phyloP scores from a whole-genome alignment of 1,139 yeast genomes.

The Yamadazyma atmosphaerica region DNA sequence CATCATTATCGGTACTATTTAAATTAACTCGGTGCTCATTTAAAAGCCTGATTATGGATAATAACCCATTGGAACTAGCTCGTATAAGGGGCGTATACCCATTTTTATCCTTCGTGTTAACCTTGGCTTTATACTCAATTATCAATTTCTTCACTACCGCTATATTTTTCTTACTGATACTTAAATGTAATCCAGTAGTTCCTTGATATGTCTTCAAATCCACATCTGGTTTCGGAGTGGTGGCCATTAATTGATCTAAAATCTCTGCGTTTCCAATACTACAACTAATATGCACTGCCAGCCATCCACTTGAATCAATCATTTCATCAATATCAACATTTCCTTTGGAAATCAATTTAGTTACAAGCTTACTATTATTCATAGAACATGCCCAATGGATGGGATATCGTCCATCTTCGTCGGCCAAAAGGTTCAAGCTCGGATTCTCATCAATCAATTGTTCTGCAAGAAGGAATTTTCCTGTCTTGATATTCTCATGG shows the following conservation, averaged over 20 bases:
- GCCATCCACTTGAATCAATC: constrained; percentile 81
- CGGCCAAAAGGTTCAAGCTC: constrained; percentile 44
- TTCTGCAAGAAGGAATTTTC: constrained; percentile 49
- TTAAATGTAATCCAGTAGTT: constrained; percentile 73
- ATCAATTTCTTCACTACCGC: constrained; percentile 54
- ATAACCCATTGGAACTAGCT: constrained; percentile 79
- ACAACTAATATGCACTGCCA: constrained; percentile 80
- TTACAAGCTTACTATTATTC: constrained; percentile 54
- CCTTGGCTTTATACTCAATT: constrained; percentile 54
- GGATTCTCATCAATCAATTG: constrained; percentile 52
- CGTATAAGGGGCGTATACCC: constrained; percentile 74
- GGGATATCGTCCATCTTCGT: constrained; percentile 78
- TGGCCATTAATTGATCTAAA: constrained; percentile 37
- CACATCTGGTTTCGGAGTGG: constrained; percentile 35
- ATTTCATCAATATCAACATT: constrained; percentile 65
- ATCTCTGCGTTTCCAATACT: constrained; percentile 67
- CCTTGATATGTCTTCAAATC: constrained; percentile 62
- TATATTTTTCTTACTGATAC: constrained; percentile 66
- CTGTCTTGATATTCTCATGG: constrained; percentile 63
- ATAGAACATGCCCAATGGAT: constrained; percentile 88
- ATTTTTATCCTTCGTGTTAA: constrained; percentile 64
- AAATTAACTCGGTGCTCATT: constrained; percentile 60
- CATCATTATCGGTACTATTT: constrained; percentile 66
- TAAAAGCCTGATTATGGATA: constrained; percentile 50
- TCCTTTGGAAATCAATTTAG: constrained; percentile 10